These are phyloP conservation scores for Boletus tomentosulus DNA, from an alignment of 768 basidiomycete species.

Conservation along the genomic window DNA sequence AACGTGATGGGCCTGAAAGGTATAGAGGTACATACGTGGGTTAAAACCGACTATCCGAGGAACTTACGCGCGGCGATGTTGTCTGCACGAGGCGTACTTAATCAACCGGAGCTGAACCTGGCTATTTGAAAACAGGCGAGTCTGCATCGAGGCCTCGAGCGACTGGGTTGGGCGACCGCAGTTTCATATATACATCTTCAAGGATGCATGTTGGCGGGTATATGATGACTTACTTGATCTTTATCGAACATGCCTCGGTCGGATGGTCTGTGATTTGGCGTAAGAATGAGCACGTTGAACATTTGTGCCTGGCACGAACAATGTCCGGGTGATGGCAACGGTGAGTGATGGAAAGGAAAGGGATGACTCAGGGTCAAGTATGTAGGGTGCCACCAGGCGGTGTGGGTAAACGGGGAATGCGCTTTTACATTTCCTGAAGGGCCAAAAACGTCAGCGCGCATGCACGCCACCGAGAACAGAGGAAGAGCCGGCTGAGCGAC, in stretches of 20 bases:
- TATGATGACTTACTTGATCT: neutral
- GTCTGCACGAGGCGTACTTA: neutral
- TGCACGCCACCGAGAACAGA: constrained; percentile 5
- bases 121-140: neutral
- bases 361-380: constrained; percentile 7
- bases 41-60: constrained; percentile 1
- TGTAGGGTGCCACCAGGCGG: constrained; percentile 1
- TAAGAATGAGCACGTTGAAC: constrained; percentile 2
- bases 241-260: neutral
- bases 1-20: neutral
- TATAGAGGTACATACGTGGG: neutral
- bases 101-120: neutral
- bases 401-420: constrained; percentile 8
- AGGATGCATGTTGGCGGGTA: neutral
- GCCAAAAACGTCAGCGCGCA: constrained; percentile 12
- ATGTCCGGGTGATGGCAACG: constrained; percentile 5
- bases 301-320: neutral
- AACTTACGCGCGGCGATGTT: neutral
- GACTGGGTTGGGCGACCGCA: neutral
- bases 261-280: neutral
- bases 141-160: neutral
- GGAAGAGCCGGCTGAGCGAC: constrained; percentile 1
- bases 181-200: neutral
- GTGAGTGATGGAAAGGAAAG: constrained; percentile 3
- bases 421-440: constrained; percentile 2